phyloP scores from a whole-genome alignment of 2,329 filamentous ascomycete species.

The Alternaria panax region DNA sequence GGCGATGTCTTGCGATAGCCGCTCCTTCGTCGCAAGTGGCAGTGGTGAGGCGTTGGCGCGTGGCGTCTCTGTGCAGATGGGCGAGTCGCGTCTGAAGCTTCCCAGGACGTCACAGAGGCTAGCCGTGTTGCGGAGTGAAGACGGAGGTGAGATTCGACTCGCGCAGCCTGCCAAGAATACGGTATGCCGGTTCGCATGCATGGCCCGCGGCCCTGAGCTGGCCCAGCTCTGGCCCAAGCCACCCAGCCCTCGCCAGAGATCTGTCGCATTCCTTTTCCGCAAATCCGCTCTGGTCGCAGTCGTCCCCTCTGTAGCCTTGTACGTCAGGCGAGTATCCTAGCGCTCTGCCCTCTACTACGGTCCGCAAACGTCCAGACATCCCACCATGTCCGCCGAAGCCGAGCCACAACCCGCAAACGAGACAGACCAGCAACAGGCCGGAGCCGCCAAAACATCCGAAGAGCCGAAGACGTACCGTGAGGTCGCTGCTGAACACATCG shows the following conservation, averaged over 20 bases:
- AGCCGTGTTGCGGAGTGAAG: conserved; percentile 28
- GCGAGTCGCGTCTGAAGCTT: conserved; percentile 8
- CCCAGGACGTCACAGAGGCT: conserved; percentile 12
- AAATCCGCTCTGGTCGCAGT: background rate
- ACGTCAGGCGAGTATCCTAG: background rate
- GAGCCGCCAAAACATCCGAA: conserved; percentile 5
- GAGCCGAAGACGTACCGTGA: conserved; percentile 38
- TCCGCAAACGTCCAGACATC: background rate
- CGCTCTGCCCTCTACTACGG: background rate
- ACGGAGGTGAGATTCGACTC: conserved; percentile 33
- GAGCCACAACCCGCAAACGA: conserved; percentile 10
- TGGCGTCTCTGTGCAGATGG: background rate
- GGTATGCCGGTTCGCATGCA: conserved; percentile 14
- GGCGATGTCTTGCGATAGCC: background rate
- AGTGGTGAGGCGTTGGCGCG: conserved; percentile 1
- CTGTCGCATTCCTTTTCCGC: conserved; percentile 1
- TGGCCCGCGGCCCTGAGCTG: conserved; percentile 7
- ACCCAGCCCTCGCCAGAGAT: background rate
- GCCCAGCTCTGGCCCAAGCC: conserved; percentile 3
- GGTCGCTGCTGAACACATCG: conserved; percentile 44
- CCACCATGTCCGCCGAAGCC: conserved; percentile 25
- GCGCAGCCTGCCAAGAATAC: conserved; percentile 28
- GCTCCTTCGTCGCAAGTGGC: conserved; percentile 1
- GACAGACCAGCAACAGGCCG: conserved; percentile 9
- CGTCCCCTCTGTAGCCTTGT: too few species aligned